phyloP scores from a whole-genome alignment of 2,329 filamentous ascomycete species.

The Trichophaea hybrida region DNA sequence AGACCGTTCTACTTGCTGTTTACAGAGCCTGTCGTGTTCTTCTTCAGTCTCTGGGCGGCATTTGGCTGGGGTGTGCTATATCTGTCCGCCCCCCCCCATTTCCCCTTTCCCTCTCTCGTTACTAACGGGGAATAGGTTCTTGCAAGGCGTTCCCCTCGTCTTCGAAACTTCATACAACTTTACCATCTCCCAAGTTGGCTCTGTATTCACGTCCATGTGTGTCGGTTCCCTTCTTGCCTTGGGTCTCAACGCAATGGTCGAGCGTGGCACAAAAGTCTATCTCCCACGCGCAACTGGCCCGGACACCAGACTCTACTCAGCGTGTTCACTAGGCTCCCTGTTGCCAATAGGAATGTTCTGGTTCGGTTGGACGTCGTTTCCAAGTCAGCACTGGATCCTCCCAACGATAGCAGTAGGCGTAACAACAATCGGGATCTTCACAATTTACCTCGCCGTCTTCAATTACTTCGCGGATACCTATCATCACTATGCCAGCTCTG shows the following conservation, averaged over 20 bases:
- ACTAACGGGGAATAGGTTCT: constrained; percentile 10
- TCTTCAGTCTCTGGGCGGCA: constrained; percentile 76
- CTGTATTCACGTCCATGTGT: constrained; percentile 60
- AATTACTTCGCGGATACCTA: constrained; percentile 89
- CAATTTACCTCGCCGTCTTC: constrained; percentile 75
- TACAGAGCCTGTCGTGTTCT: constrained; percentile 67
- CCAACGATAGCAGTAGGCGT: constrained; percentile 56
- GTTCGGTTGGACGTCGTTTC: constrained; percentile 57
- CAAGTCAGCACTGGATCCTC: constrained; percentile 54
- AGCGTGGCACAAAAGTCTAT: constrained; percentile 44
- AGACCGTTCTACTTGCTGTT: constrained; percentile 63
- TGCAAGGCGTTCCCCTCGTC: constrained; percentile 50
- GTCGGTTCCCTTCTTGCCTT: constrained; percentile 53
- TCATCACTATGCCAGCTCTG: constrained; percentile 68
- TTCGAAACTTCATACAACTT: constrained; percentile 56
- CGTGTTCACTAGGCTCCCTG: constrained; percentile 59
- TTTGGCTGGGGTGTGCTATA: constrained; percentile 87
- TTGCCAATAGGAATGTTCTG: constrained; percentile 70
- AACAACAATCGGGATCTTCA: constrained; percentile 74
- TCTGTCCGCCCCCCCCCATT: constrained; percentile 50
- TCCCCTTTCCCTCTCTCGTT: no score
- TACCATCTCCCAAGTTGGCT: constrained; percentile 50
- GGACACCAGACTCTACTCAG: constrained; percentile 69
- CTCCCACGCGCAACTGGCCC: constrained; percentile 41
- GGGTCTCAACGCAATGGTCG: constrained; percentile 55